Evolutionary conservation across 129 eudicot genomes (phyloP), one percentile per base, ranked within the genome.

Genomic region (Pittosporum tobira): DNA sequence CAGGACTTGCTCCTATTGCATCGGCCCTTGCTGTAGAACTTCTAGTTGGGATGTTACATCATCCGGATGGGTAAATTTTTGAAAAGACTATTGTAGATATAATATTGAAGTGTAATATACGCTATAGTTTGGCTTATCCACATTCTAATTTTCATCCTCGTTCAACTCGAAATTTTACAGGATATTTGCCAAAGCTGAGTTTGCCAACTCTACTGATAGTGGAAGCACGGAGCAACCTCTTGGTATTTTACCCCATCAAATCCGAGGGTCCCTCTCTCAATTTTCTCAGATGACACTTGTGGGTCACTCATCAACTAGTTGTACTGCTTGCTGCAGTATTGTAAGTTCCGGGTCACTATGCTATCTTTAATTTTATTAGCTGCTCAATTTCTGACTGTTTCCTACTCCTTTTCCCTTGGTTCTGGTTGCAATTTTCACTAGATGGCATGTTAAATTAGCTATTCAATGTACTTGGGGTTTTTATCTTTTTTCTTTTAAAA

Each of bases 1-100:
- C 98, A 0, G 95, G 98, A 25, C 95, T 91, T 61, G 94, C 98
- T 60, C 98, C 98, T 54, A 86, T 91, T 64, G 95, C 98, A 36
- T 86, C 98, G 6, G 75, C 94, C 6, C 84, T 91, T 70, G 95
- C 98, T 15, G 98, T 91, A 51, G 95, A 91, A 61, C 84, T 91
- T 28, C 72, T 91, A 30, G 90, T 91, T 44, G 94, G 94, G 60
- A 73, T 91, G 29, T 71, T 91, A 30, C 98, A 91, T 76, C 94
- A 91, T 86, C 98, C 98, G 31, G 82, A 30, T 42, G 77, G 98
- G 98, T 91, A 80, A 65, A 40, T 12, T 16, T 5, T 57, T 23
- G 18, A 52, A 19, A 21, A n/a, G n/a, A n/a, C n/a, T n/a, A n/a
- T n/a, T n/a, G n/a, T n/a, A n/a, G n/a, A n/a, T n/a, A n/a, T n/a